These are phyloP conservation scores for Calocybe gangraenosa DNA, from an alignment of 768 basidiomycete species.

Conservation along the genomic window DNA sequence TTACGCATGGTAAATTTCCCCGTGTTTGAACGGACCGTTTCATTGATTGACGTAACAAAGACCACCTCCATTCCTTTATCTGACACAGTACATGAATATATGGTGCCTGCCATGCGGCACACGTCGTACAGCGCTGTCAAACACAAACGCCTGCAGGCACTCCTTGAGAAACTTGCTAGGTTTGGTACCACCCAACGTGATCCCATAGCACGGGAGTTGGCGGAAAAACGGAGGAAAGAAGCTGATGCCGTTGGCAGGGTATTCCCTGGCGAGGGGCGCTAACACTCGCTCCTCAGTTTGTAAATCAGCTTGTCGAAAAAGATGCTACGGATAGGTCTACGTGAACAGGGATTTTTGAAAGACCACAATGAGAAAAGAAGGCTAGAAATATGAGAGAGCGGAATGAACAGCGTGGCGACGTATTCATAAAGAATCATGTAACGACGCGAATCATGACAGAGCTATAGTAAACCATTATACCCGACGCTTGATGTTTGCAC, in stretches of 20 bases:
- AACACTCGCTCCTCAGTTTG: slow-evolving; percentile 13
- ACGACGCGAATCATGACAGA: slow-evolving; percentile 45
- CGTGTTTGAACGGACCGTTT: slow-evolving; percentile 8
- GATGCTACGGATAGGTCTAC: slow-evolving; percentile 31
- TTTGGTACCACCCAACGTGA: slow-evolving; percentile 65
- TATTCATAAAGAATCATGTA: slow-evolving; percentile 59
- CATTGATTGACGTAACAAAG: slow-evolving; percentile 27
- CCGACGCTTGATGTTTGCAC: slow-evolving; percentile 84
- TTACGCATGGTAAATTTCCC: slow-evolving; percentile 61
- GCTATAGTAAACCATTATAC: slow-evolving; percentile 46
- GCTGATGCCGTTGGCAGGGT: slow-evolving; percentile 74
- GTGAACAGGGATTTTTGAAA: slow-evolving; percentile 24
- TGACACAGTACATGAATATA: slow-evolving; percentile 74
- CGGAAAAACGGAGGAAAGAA: slow-evolving; percentile 70
- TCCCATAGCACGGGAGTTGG: slow-evolving; percentile 53
- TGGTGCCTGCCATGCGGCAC: slow-evolving; percentile 67
- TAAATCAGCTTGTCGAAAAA: slow-evolving; percentile 3
- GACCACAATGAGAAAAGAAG: slow-evolving; percentile 25
- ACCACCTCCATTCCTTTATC: slow-evolving; percentile 69
- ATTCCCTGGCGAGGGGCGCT: slow-evolving; percentile 66
- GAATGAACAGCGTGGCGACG: slow-evolving; percentile 41
- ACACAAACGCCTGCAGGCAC: slow-evolving; percentile 64
- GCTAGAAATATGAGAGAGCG: slow-evolving; percentile 31
- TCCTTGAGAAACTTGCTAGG: slow-evolving; percentile 77
- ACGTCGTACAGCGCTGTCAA: slow-evolving; percentile 62